A percentile compares a stretch with the other conserved stretches of the same genome.
Conservation (phyloP, 1,139 yeast species). For the Suhomyces atakaporum region DNA sequence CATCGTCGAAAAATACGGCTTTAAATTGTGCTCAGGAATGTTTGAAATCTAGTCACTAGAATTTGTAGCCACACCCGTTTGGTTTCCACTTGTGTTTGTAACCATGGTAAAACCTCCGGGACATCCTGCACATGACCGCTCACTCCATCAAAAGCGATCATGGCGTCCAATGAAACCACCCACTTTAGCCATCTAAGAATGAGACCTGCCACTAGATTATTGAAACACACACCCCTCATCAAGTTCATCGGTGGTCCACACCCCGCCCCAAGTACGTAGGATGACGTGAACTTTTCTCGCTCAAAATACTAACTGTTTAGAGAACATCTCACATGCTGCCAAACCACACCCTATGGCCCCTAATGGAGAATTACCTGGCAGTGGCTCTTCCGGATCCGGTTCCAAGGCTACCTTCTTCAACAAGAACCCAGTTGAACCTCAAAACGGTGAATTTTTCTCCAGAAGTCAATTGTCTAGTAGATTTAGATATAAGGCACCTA, state of each 20-base stretch:
- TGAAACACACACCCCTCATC: slow-evolving; percentile 55
- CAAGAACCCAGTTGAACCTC: slow-evolving; percentile 40
- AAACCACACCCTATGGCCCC: slow-evolving; percentile 56
- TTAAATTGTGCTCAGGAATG: too few relatives aligned
- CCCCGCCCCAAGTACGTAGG: slow-evolving; percentile 46
- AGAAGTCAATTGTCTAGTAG: slow-evolving; percentile 68
- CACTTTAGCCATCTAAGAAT: slow-evolving; percentile 18
- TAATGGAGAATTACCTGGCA: slow-evolving; percentile 46
- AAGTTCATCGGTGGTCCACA: slow-evolving; percentile 64
- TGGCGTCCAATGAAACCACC: slow-evolving; percentile 9
- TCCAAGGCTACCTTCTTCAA: slow-evolving; percentile 24
- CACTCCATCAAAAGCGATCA: slow-evolving; percentile 1
- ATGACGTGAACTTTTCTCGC: neutral
- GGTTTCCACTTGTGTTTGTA: too few relatives aligned
- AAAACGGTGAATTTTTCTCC: slow-evolving; percentile 54
- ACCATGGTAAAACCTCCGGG: neutral
- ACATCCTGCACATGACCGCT: slow-evolving; percentile 1
- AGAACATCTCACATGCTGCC: slow-evolving; percentile 27
- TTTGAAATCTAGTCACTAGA: too few relatives aligned
- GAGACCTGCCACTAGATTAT: slow-evolving; percentile 35
- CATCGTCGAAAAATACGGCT: too few relatives aligned
- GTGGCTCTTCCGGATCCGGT: slow-evolving; percentile 16
- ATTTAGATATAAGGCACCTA: slow-evolving; percentile 64
- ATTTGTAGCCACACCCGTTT: too few relatives aligned
- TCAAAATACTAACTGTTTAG: slow-evolving; percentile 27